Percentiles rank a stretch among this genome's conserved stretches.
These are phyloP conservation scores for Pleurotus cornucopiae DNA, from an alignment of 768 basidiomycete genomes.

Conservation along the genomic window DNA sequence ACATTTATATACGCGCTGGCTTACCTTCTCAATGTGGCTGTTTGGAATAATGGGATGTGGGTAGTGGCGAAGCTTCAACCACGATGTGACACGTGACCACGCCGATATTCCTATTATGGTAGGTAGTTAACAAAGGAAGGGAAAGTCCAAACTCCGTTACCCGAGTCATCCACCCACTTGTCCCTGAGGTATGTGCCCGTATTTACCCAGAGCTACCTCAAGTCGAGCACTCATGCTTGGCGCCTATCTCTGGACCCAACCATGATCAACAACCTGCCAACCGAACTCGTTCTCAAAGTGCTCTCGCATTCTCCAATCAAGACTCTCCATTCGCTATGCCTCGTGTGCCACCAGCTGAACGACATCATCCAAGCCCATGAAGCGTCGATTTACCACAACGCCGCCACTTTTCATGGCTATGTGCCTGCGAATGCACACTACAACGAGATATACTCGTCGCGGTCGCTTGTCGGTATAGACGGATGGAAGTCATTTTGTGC, in stretches of 20 bases:
- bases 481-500: constrained; percentile 64
- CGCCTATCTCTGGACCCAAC: neutral
- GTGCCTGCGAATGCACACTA: constrained; percentile 19
- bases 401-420: constrained; percentile 50
- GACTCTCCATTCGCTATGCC: constrained; percentile 30
- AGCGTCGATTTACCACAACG: constrained; percentile 51
- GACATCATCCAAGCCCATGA: constrained; percentile 44
- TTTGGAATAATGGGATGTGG: no score
- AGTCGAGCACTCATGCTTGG: no score
- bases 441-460: constrained; percentile 21
- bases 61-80: no score
- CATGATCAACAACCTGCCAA: constrained; percentile 44
- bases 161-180: no score
- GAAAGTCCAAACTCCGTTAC: no score
- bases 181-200: no score
- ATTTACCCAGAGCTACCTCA: no score
- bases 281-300: constrained; percentile 51
- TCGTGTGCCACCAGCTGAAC: constrained; percentile 43
- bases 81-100: no score
- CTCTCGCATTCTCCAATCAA: constrained; percentile 46
- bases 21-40: no score
- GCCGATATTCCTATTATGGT: no score
- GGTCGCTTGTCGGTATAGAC: constrained; percentile 30
- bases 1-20: no score
- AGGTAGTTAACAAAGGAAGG: no score